These are phyloP conservation scores for Mortierella sp. DNA, from an alignment of 371 early-diverging fungal genomes.

Conservation along the genomic window DNA sequence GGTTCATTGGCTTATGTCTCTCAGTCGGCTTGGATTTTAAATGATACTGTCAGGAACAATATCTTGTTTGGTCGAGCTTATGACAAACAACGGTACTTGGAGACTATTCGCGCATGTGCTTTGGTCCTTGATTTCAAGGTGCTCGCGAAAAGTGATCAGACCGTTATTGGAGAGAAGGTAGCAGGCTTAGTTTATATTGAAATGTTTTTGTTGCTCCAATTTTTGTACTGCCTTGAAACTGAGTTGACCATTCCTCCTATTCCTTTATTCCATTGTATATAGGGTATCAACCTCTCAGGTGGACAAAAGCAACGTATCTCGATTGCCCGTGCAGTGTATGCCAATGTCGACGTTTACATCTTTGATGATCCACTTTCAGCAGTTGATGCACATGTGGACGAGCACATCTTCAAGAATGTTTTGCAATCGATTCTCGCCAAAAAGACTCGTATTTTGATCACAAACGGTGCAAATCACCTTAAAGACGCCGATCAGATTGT, in stretches of 20 bases:
- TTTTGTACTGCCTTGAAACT: neutral
- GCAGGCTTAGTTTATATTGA: neutral
- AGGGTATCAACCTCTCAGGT: constrained; percentile 66
- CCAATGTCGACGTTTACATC: constrained; percentile 66
- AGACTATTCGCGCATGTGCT: constrained; percentile 73
- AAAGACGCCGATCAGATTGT: constrained; percentile 60
- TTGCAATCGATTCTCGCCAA: constrained; percentile 58
- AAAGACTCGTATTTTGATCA: constrained; percentile 72
- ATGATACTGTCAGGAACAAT: constrained; percentile 87
- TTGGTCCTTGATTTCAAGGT: constrained; percentile 83
- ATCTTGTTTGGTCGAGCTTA: constrained; percentile 87
- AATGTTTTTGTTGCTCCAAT: neutral
- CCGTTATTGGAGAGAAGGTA: constrained; percentile 89
- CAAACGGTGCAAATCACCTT: constrained; percentile 69
- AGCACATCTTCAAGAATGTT: constrained; percentile 61
- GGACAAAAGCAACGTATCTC: constrained; percentile 66
- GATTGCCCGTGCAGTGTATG: constrained; percentile 65
- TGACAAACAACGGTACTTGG: constrained; percentile 73
- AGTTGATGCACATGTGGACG: constrained; percentile 72
- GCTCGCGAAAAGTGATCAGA: constrained; percentile 83
- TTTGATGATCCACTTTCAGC: constrained; percentile 86
- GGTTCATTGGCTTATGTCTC: constrained; percentile 77
- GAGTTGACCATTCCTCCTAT: neutral
- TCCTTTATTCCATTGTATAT: constrained; percentile 3
- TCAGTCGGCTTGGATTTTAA: constrained; percentile 91